Base-by-base conservation (phyloP, 306 rosid genomes). In the Malus sieversii region DNA sequence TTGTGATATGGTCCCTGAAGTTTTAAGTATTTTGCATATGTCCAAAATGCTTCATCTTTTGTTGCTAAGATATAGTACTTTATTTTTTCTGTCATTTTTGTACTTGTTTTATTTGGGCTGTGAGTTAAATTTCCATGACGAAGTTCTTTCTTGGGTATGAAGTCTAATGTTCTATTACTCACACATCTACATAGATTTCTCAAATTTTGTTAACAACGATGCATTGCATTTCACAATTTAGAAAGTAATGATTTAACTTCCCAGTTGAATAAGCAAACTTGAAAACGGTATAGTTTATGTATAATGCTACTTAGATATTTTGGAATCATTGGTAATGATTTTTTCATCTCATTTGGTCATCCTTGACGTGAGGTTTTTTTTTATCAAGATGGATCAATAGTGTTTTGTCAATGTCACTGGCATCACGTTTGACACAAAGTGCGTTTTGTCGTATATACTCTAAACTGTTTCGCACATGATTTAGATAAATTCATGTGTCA, bases 281-380 rank as follows among this genome's bases (percentile, higher is more conserved):
- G 53, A 46, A 13, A 46, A 14, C 7, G 0, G 0, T 2, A 46
- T 0, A 0, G 6, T 14, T 4, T 14, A 0, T 2, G 8, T 48
- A 1, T 48, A 5, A 15, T 18, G 18, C 8, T 16, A 15, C 55
- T 15, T 16, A 0, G 18, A 1, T 15, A 2, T 6, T 48, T 48
- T 48, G 7, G 18, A 48, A 15, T 14, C 3, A 48, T 15, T 48
- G 55, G 6, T 15, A 48, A 5, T 16, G 1, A 48, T 48, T 4
- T 48, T 48, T 48, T 48, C 8, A 15, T 14, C 16, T 5, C 55
- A 42, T 42, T 9, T 42, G 55, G 20, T 15, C 55, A 48, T 48
- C 20, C 6, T 6, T 15, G 8, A 5, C 20, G 5, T 48, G 20
- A 15, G 55, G 20, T 48, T 48, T 48, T 0, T 2, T 15, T 48